Percentiles rank a stretch among this genome's conserved stretches.
Conservation (phyloP, 2,329 filamentous ascomycete genomes). For the Sporothrix curviconia region DNA sequence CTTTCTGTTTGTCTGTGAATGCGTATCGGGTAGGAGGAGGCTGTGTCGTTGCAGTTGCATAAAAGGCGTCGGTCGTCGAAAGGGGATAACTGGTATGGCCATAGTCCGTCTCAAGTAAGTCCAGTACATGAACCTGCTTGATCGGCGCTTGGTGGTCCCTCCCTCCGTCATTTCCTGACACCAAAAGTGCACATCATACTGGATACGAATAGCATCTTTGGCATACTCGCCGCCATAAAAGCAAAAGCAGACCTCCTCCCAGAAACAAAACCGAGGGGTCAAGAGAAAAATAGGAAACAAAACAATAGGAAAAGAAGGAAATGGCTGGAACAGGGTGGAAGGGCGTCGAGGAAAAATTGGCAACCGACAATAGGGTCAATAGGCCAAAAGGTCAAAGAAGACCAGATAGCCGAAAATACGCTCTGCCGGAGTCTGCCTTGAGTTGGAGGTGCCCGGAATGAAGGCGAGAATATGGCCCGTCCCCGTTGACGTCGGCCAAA, state of each 20-base stretch:
- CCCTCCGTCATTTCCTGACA: neutral
- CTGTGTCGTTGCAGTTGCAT: neutral
- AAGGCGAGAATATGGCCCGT: neutral
- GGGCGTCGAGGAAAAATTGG: neutral
- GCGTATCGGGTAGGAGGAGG: too few species aligned
- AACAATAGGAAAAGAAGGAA: neutral
- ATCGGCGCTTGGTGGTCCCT: neutral
- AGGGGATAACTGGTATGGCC: neutral
- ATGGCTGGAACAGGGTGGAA: neutral
- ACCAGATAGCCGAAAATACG: too few species aligned
- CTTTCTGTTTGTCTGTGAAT: too few species aligned
- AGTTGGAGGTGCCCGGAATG: neutral
- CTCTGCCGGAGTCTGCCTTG: slow-evolving; percentile 4
- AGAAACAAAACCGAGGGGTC: neutral
- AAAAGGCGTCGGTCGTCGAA: too few species aligned
- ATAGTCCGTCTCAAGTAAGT: too few species aligned
- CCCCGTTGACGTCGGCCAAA: neutral
- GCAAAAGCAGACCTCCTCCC: neutral
- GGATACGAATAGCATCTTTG: neutral
- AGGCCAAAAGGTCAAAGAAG: slow-evolving; percentile 7
- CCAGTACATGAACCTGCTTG: too few species aligned
- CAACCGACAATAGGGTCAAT: slow-evolving; percentile 1
- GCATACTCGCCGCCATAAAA: neutral
- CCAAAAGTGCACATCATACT: neutral
- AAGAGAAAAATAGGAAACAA: slow-evolving; percentile 9